These are phyloP conservation scores for Tulasnella sp. DNA, from an alignment of 768 basidiomycete species.

Conservation along the genomic window DNA sequence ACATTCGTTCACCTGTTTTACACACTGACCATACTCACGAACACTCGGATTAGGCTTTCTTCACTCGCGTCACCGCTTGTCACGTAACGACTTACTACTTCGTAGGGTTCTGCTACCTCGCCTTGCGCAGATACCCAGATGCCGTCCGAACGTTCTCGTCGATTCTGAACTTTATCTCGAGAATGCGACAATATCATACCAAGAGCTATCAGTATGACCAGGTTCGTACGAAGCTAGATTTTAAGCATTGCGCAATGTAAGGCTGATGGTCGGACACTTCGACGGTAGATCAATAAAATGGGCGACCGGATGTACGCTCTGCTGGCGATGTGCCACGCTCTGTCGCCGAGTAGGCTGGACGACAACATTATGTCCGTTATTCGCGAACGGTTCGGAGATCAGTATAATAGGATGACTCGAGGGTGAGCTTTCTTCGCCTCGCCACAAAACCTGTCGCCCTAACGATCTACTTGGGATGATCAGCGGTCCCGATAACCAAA, in stretches of 20 bases:
- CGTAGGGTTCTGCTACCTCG: slow-evolving; percentile 94
- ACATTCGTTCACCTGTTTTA: not conserved
- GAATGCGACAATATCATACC: slow-evolving; percentile 95
- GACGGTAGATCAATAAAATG: slow-evolving; percentile 80
- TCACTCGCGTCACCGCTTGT: slow-evolving; percentile 92
- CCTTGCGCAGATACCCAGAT: slow-evolving; percentile 89
- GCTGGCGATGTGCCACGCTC: slow-evolving; percentile 85
- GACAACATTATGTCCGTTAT: slow-evolving; percentile 91
- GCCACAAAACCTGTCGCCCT: too few species aligned
- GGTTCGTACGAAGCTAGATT: slow-evolving; percentile 35
- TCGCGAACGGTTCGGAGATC: slow-evolving; percentile 90
- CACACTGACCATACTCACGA: not conserved
- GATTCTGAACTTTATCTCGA: slow-evolving; percentile 89
- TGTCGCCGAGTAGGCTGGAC: slow-evolving; percentile 87
- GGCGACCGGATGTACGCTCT: slow-evolving; percentile 97
- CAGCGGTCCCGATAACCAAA: slow-evolving; percentile 48
- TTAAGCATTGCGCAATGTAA: slow-evolving; percentile 17
- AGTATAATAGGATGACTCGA: slow-evolving; percentile 74
- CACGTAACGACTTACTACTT: slow-evolving; percentile 94
- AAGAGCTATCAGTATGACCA: slow-evolving; percentile 95
- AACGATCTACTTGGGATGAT: not conserved
- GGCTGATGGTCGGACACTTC: not conserved
- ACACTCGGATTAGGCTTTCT: slow-evolving; percentile 48
- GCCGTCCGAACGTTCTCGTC: slow-evolving; percentile 90
- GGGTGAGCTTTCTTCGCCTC: slow-evolving; percentile 46